These are phyloP conservation scores for Agastache rugosa DNA, from an alignment of 257 asterid genomes.

Conservation along the genomic window DNA sequence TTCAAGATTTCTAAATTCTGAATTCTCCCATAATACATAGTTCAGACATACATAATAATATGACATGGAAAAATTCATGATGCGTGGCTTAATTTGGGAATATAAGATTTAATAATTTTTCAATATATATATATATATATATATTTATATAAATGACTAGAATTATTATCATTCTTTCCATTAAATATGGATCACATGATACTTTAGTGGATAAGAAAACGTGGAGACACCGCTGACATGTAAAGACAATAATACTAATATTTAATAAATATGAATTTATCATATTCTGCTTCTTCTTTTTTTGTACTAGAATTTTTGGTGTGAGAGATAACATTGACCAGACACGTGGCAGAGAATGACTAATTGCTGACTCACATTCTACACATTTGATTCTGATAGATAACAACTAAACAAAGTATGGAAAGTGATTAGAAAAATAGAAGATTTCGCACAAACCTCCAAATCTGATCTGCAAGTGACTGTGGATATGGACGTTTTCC, in stretches of 20 bases:
- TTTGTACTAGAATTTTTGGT: neutral
- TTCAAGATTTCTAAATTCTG: no score
- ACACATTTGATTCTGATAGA: neutral
- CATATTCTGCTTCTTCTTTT: no score
- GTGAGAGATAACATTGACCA: neutral
- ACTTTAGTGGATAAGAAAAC: conserved; percentile 48
- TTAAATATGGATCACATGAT: conserved; percentile 30
- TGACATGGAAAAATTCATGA: no score
- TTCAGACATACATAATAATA: no score
- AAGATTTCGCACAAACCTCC: conserved; percentile 12
- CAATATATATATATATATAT: no score
- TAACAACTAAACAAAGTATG: neutral
- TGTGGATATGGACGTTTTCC: conserved; percentile 49
- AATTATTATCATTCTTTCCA: neutral
- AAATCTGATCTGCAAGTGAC: conserved; percentile 15
- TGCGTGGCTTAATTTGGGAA: no score
- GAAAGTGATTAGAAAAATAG: neutral
- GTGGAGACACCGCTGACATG: conserved; percentile 37
- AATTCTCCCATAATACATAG: no score
- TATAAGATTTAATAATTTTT: no score
- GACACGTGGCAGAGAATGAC: conserved; percentile 42
- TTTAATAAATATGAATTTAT: neutral
- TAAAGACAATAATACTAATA: neutral
- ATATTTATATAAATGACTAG: no score
- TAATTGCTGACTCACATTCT: conserved; percentile 52